phyloP scores from a whole-genome alignment of 2,329 filamentous ascomycete genomes.

The Cytospora leucostoma region DNA sequence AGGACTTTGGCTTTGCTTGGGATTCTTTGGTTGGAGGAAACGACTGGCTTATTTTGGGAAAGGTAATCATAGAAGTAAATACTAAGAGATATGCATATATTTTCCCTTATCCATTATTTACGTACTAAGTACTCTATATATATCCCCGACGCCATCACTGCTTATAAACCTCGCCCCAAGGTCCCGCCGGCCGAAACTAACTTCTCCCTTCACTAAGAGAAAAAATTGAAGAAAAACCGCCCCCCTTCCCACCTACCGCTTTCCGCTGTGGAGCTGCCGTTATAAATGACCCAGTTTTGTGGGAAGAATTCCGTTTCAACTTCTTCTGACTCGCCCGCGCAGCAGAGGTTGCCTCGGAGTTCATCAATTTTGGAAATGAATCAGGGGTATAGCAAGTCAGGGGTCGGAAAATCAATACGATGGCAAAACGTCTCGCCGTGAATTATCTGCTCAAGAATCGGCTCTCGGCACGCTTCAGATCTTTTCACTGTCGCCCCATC shows the following conservation, averaged over 20 bases:
- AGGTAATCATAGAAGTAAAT: too few species aligned
- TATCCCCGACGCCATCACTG: too few species aligned
- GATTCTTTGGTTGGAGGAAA: too few species aligned
- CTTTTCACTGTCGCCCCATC: too few species aligned
- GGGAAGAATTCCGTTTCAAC: not conserved
- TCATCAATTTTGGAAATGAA: not conserved
- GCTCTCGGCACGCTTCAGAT: too few species aligned
- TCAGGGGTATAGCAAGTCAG: not conserved
- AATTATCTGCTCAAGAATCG: too few species aligned
- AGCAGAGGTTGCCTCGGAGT: not conserved
- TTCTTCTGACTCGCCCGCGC: not conserved
- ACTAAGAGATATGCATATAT: too few species aligned
- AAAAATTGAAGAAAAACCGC: not conserved
- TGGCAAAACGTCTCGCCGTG: not conserved
- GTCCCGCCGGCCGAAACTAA: too few species aligned
- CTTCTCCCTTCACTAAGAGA: too few species aligned
- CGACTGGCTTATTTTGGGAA: not conserved
- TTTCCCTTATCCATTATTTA: too few species aligned
- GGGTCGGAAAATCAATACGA: not conserved
- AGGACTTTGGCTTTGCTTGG: not conserved
- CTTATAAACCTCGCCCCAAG: too few species aligned
- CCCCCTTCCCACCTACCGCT: not conserved
- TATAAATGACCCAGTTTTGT: conserved; percentile 9
- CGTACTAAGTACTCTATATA: too few species aligned
- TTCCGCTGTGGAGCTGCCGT: conserved; percentile 10